These are phyloP conservation scores for Biscutella laevigata DNA, from an alignment of 441 rosid genomes.

Conservation along the genomic window DNA sequence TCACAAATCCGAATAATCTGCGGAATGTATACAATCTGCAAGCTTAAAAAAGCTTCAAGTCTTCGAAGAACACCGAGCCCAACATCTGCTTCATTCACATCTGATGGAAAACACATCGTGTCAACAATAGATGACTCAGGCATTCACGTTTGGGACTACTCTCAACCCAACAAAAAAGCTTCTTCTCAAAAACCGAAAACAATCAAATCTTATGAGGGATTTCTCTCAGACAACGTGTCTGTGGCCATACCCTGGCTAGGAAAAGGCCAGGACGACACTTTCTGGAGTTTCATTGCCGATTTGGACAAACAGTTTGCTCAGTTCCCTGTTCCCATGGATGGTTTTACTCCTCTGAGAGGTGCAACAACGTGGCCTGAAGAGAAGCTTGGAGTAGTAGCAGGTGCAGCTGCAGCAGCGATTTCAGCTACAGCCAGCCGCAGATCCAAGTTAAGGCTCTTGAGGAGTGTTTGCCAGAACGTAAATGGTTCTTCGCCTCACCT, in stretches of 20 bases:
- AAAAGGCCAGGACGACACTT: slow-evolving; percentile 14
- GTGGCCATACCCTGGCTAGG: slow-evolving; percentile 55
- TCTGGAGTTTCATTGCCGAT: neutral
- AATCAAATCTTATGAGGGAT: slow-evolving; percentile 46
- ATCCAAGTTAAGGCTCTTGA: slow-evolving; percentile 38
- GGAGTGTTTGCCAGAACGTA: slow-evolving; percentile 35
- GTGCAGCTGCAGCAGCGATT: neutral
- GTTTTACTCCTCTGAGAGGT: slow-evolving; percentile 36
- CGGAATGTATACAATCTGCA: slow-evolving; percentile 38
- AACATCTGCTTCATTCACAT: slow-evolving; percentile 41
- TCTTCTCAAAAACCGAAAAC: slow-evolving; percentile 31
- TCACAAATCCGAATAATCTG: slow-evolving; percentile 43
- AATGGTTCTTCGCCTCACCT: slow-evolving; percentile 30
- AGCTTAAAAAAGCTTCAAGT: slow-evolving; percentile 37
- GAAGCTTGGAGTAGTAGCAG: slow-evolving; percentile 34
- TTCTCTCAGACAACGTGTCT: slow-evolving; percentile 37
- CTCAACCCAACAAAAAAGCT: slow-evolving; percentile 21
- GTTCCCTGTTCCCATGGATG: slow-evolving; percentile 12
- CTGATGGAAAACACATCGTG: slow-evolving; percentile 52
- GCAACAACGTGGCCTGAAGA: slow-evolving; percentile 59
- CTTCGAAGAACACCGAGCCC: slow-evolving; percentile 24
- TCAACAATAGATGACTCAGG: slow-evolving; percentile 48
- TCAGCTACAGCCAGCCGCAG: slow-evolving; percentile 25
- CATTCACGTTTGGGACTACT: slow-evolving; percentile 48
- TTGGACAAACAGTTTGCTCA: neutral